Conservation (phyloP, 306 rosid genomes). For the Comarum palustre region DNA sequence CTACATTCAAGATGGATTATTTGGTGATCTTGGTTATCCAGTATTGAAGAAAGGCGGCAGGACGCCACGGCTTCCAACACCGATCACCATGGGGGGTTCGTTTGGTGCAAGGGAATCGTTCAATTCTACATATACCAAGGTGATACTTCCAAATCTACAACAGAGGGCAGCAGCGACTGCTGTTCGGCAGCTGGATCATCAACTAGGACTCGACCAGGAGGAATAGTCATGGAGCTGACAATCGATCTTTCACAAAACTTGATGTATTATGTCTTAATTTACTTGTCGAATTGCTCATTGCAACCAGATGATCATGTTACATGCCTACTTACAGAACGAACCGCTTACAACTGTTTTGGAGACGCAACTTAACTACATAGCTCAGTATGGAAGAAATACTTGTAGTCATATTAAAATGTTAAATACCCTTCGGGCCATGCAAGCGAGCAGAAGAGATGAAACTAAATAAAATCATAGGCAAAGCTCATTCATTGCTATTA, state of each 20-base stretch:
- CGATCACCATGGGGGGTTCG: too few relatives aligned
- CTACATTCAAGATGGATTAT: neutral
- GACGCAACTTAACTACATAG: neutral
- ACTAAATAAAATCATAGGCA: neutral
- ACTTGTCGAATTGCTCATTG: neutral
- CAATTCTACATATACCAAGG: neutral
- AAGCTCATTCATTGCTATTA: slow-evolving; percentile 37
- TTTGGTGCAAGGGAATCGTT: too few relatives aligned
- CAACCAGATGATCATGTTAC: neutral
- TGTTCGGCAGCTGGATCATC: neutral
- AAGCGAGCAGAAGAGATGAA: neutral
- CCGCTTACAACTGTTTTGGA: neutral
- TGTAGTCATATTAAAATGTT: neutral
- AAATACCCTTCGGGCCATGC: neutral
- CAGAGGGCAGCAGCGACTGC: neutral
- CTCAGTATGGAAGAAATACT: neutral
- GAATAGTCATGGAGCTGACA: neutral
- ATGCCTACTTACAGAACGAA: neutral
- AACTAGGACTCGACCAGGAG: neutral
- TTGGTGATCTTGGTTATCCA: neutral
- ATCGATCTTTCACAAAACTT: neutral
- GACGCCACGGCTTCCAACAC: too few relatives aligned
- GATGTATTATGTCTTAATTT: too few relatives aligned
- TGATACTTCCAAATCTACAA: neutral
- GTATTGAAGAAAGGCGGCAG: too few relatives aligned